These are phyloP conservation scores for Penicillium sp. DNA, from an alignment of 2,329 filamentous ascomycete species.

Conservation along the genomic window DNA sequence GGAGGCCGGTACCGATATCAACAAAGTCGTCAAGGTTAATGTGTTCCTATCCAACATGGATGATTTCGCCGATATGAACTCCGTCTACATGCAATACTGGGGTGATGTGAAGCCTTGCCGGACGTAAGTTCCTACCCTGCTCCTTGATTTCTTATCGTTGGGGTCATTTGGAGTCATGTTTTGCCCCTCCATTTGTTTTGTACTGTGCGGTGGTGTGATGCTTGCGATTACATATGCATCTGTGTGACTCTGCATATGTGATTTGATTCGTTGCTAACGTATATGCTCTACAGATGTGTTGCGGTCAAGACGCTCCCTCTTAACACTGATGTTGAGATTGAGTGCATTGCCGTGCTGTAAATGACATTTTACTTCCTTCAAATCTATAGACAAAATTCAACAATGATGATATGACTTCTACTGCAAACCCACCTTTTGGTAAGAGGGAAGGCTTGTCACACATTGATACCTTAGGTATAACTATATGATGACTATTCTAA, in stretches of 20 bases:
- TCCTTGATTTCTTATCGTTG: background rate
- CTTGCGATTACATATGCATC: background rate
- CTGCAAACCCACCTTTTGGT: background rate
- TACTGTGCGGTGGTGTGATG: background rate
- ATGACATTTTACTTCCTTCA: background rate
- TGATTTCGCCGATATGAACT: constrained; percentile 75
- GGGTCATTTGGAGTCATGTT: background rate
- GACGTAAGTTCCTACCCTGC: constrained; percentile 24
- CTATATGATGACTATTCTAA: too few species aligned
- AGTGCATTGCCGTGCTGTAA: constrained; percentile 72
- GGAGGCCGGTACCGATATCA: constrained; percentile 59
- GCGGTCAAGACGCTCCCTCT: constrained; percentile 87
- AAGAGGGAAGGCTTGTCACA: background rate
- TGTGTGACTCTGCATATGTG: background rate
- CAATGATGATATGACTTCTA: background rate
- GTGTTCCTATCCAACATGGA: constrained; percentile 66
- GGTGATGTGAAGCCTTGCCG: constrained; percentile 59
- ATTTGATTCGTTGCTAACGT: background rate
- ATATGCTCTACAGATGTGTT: constrained; percentile 59
- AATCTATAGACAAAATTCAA: background rate
- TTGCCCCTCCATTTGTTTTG: background rate
- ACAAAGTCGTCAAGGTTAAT: constrained; percentile 67
- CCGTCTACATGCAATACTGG: constrained; percentile 77
- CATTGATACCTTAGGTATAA: too few species aligned
- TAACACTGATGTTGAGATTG: constrained; percentile 84